phyloP scores from a whole-genome alignment of 2,329 filamentous ascomycete genomes.

The Ophiostoma sp. region DNA sequence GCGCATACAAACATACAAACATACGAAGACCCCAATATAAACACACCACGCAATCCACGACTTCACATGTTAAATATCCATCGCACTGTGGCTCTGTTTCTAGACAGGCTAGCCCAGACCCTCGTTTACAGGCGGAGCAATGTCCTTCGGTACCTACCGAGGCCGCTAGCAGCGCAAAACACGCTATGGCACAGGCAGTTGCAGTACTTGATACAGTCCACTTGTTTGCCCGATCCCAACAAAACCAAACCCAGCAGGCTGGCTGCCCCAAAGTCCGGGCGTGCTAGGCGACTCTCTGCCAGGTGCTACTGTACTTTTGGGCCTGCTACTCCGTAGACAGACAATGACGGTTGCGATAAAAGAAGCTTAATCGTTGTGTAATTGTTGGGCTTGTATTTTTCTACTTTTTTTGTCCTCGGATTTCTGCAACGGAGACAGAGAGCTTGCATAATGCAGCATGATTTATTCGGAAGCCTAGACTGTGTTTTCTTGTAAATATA shows the following conservation, averaged over 20 bases:
- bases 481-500: neutral
- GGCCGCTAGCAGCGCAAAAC: conserved; percentile 7
- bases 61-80: neutral
- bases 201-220: neutral
- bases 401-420: neutral
- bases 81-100: neutral
- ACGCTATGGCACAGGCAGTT: conserved; percentile 1
- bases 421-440: conserved; percentile 5
- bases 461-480: conserved; percentile 8
- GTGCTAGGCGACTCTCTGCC: too few relatives aligned
- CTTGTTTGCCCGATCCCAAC: neutral
- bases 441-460: neutral
- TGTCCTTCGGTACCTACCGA: neutral
- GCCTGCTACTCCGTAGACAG: neutral
- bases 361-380: neutral
- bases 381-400: conserved; percentile 3
- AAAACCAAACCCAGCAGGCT: neutral
- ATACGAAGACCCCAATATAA: conserved; percentile 4
- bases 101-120: neutral
- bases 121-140: neutral
- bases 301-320: too few relatives aligned
- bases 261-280: neutral
- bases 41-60: neutral
- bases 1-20: neutral
- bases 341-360: neutral